Conservation (phyloP, 257 asterid species). For the Solanum appendiculatum region DNA sequence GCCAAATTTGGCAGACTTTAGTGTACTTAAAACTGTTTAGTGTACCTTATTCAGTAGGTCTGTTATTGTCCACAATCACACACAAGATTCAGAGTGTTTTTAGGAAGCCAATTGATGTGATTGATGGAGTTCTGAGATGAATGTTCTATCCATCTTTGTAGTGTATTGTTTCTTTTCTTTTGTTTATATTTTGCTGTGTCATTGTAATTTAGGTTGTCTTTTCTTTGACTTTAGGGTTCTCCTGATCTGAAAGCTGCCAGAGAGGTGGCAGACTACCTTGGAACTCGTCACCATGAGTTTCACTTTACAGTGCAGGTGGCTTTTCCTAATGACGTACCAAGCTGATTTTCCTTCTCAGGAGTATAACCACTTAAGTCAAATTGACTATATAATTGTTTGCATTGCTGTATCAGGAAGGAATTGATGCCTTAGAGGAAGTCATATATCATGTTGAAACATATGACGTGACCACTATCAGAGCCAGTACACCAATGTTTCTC, state of each 20-base stretch:
- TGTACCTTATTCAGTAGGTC: neutral
- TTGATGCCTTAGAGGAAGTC: conserved; percentile 96
- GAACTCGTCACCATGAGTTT: conserved; percentile 96
- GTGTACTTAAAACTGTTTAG: neutral
- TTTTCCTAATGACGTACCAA: neutral
- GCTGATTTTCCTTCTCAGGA: neutral
- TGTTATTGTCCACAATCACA: neutral
- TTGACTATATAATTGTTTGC: neutral
- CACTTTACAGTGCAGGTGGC: conserved; percentile 90
- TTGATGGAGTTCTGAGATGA: neutral
- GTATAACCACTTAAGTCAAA: neutral
- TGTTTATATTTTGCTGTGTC: neutral
- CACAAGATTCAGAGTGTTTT: neutral
- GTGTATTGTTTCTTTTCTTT: neutral
- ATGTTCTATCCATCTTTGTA: neutral
- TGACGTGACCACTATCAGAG: conserved; percentile 95
- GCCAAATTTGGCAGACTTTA: neutral
- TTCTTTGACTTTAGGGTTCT: conserved; percentile 54
- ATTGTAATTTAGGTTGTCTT: neutral
- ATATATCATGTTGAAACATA: conserved; percentile 91
- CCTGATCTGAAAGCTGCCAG: conserved; percentile 94
- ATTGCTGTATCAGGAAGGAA: conserved; percentile 67
- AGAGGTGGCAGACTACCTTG: conserved; percentile 94
- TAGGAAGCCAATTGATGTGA: neutral
- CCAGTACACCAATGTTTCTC: conserved; percentile 57